Percentiles rank a stretch among this genome's conserved stretches.
Conservation (phyloP, 1,284 basidiomycete species). For the Naganishia sp. region DNA sequence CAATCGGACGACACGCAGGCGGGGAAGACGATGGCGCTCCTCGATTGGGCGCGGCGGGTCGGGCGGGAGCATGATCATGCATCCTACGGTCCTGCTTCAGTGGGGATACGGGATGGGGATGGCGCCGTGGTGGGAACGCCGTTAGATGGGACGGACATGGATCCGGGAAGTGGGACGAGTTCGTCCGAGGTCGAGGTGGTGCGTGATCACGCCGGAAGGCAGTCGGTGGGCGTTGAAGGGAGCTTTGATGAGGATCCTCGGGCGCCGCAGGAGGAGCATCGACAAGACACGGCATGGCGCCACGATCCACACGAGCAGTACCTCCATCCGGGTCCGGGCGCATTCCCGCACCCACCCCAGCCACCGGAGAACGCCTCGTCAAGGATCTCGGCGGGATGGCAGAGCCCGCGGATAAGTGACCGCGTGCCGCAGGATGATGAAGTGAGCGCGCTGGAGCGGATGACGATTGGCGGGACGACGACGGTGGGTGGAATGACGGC, state of each 20-base stretch:
- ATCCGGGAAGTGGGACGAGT: background rate
- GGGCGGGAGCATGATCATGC: background rate
- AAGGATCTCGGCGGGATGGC: background rate
- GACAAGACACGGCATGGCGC: background rate
- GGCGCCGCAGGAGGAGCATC: background rate
- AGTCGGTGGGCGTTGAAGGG: background rate
- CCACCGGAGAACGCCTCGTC: background rate
- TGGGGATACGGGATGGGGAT: too few species aligned
- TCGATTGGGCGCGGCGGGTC: slow-evolving; percentile 23
- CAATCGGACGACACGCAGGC: background rate
- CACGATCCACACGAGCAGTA: background rate
- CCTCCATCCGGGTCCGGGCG: slow-evolving; percentile 2
- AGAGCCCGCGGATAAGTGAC: slow-evolving; percentile 21
- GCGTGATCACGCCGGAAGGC: background rate
- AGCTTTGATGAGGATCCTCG: background rate
- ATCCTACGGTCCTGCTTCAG: too few species aligned
- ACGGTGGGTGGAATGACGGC: slow-evolving; percentile 23
- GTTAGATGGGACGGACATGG: slow-evolving; percentile 3
- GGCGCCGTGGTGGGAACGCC: background rate
- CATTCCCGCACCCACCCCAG: slow-evolving; percentile 1
- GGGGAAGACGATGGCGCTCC: slow-evolving; percentile 17
- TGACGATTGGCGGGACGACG: slow-evolving; percentile 30
- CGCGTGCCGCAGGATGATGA: slow-evolving; percentile 19
- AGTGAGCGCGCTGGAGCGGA: slow-evolving; percentile 31
- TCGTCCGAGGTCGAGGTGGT: background rate